Percentiles rank a stretch among this genome's conserved stretches.
Conservation (phyloP, 1,284 basidiomycete genomes). For the Leccinum pachyderme region DNA sequence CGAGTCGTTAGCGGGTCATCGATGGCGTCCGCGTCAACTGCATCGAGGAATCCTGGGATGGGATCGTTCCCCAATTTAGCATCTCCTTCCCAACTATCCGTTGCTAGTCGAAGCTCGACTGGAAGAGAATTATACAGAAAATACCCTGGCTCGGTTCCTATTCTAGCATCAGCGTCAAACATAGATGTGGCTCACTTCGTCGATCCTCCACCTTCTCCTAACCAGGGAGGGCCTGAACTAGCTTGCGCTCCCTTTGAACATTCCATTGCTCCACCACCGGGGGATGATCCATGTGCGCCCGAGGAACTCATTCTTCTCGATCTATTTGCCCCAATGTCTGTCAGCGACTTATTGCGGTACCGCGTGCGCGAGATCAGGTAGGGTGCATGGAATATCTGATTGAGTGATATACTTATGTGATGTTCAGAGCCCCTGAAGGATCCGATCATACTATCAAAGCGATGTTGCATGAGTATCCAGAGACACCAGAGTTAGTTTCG, state of each 20-base stretch:
- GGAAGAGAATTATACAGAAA: conserved; percentile 23
- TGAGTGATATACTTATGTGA: conserved; percentile 3
- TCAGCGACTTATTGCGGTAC: conserved; percentile 18
- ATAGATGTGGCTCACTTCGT: neutral
- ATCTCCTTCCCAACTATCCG: conserved; percentile 10
- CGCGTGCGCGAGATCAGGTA: conserved; percentile 12
- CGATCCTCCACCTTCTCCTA: neutral
- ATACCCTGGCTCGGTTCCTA: conserved; percentile 13
- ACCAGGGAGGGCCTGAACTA: neutral
- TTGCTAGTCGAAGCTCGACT: conserved; percentile 10
- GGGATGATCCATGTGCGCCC: neutral
- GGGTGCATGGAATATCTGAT: neutral
- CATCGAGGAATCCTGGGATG: neutral
- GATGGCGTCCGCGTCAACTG: neutral
- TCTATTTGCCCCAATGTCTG: conserved; percentile 16
- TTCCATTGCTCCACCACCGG: neutral
- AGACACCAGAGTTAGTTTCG: conserved; percentile 19
- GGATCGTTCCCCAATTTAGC: neutral
- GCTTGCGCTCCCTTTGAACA: neutral
- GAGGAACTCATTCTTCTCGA: neutral
- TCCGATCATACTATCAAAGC: conserved; percentile 12
- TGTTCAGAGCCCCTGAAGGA: neutral
- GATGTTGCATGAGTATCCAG: conserved; percentile 18
- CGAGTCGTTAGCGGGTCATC: neutral
- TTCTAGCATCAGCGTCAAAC: conserved; percentile 2